Base-by-base conservation (phyloP, 1,284 basidiomycete species). In the Sanghuangporus sanghuang region DNA sequence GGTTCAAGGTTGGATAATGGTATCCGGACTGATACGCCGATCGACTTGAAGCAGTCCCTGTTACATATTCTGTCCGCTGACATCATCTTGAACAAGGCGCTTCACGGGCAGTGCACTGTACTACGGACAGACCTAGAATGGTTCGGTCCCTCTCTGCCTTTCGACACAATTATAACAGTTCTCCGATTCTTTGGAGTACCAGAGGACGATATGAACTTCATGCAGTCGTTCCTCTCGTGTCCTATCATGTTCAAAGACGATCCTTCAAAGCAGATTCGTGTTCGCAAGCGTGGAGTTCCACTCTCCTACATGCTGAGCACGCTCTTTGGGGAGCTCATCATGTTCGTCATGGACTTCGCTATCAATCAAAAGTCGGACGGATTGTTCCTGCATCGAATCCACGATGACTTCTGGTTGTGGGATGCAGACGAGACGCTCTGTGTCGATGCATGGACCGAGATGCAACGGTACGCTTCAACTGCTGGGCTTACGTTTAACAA, bases 61-160 rank as follows among this genome's bases (percentile, higher is more conserved):
- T 64, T 80, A 46, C 73, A 77, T 39, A 74, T 77, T 42, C 71
- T 79, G 69, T 69, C 72, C 8, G 76, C 75, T 0, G 78, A 80
- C 52, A 73, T 72, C 40, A 70, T 74, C 54, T 70, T 80, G 44
- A 78, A 77, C 67, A 73, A 69, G 40, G 62, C 71, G 6, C 64
- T 79, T 6, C 66, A 78, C 57, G 71, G 69, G 1, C 69, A 72
- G 2, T 74, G 76, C 50, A 69, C 75, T 2, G 69, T 76, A n/a
- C 61, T 79, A 27, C 73, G 76, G 42, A 77, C 78, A 3, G 78
- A 80, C 66, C 68, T 79, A 8, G 77, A 79, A 55, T 79, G 78
- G 78, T 79, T 79, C 58, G 78, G 78, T 1, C 79, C 78, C n/a
- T 79, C 78, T 8, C 70, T 79, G 23, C 75, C 77, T 1, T 77